phyloP scores from a whole-genome alignment of 2,329 filamentous ascomycete genomes.

The Didymella keratinophila region DNA sequence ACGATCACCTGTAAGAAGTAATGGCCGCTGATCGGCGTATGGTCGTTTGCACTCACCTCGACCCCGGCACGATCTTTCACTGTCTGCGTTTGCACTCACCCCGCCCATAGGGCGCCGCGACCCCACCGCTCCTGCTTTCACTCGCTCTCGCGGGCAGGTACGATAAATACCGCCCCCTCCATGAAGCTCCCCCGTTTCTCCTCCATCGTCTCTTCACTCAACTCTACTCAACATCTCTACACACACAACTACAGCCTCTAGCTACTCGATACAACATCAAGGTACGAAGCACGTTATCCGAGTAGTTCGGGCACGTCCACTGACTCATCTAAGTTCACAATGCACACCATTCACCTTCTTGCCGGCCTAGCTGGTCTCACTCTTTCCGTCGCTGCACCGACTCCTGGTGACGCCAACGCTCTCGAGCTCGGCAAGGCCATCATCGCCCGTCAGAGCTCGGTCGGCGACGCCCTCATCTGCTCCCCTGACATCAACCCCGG shows the following conservation, averaged over 20 bases:
- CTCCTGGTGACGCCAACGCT: not conserved
- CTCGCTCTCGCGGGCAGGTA: not conserved
- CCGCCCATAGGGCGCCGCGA: not conserved
- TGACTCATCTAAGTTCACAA: not conserved
- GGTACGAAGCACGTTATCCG: not conserved
- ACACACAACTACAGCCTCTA: not conserved
- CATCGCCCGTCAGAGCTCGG: not conserved
- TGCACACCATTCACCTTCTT: conserved; percentile 2
- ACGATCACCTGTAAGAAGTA: not conserved
- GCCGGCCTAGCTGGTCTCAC: not conserved
- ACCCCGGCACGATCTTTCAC: not conserved
- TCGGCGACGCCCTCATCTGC: conserved; percentile 5
- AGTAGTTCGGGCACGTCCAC: not conserved
- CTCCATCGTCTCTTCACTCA: not conserved
- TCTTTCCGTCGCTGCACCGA: not conserved
- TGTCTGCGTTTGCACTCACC: not conserved
- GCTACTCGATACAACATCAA: not conserved
- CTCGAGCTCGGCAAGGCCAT: not conserved
- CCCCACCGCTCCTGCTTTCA: not conserved
- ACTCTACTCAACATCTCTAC: not conserved
- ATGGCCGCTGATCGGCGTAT: not conserved
- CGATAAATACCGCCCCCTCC: not conserved
- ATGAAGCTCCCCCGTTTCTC: not conserved
- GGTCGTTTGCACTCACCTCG: not conserved
- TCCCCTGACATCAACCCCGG: not conserved